phyloP scores from a whole-genome alignment of 2,329 filamentous ascomycete species.

The Parastagonospora nodorum region DNA sequence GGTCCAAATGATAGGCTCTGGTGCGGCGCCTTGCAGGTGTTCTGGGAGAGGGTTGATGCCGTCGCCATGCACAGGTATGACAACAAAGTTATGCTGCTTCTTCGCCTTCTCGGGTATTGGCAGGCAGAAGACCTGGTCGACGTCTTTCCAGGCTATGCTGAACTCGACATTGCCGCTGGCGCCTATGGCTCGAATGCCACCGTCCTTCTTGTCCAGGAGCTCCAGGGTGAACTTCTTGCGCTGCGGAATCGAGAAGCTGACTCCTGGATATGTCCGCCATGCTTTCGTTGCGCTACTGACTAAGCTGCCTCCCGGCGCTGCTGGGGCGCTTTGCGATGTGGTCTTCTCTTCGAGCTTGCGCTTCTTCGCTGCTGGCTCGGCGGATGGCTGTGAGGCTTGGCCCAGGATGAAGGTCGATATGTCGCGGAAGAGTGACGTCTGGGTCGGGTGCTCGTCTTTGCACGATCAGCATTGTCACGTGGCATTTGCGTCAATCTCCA shows the following conservation, averaged over 20 bases:
- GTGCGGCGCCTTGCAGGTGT: slow-evolving; percentile 42
- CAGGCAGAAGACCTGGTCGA: slow-evolving; percentile 65
- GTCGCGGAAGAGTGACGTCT: slow-evolving; percentile 42
- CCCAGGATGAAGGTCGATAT: slow-evolving; percentile 44
- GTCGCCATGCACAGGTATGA: slow-evolving; percentile 60
- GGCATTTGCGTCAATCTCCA: not conserved
- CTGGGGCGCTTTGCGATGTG: slow-evolving; percentile 21
- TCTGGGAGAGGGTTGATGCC: slow-evolving; percentile 53
- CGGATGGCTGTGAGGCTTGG: slow-evolving; percentile 23
- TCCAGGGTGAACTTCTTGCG: slow-evolving; percentile 68
- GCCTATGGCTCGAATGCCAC: slow-evolving; percentile 56
- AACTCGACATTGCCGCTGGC: slow-evolving; percentile 60
- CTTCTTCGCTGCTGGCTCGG: slow-evolving; percentile 44
- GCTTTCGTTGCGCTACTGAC: slow-evolving; percentile 29
- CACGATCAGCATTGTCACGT: not conserved
- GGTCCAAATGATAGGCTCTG: slow-evolving; percentile 65
- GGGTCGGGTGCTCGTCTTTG: slow-evolving; percentile 38
- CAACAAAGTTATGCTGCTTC: slow-evolving; percentile 66
- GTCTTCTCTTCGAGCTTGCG: slow-evolving; percentile 44
- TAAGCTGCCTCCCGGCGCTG: slow-evolving; percentile 21
- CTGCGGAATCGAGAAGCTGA: slow-evolving; percentile 66
- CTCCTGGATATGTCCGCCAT: slow-evolving; percentile 49
- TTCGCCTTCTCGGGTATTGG: slow-evolving; percentile 69
- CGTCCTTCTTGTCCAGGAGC: slow-evolving; percentile 52
- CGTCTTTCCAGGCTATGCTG: slow-evolving; percentile 54